Evolutionary conservation across 2,329 filamentous ascomycete species (phyloP).

Genomic region (Xylaria sp.): DNA sequence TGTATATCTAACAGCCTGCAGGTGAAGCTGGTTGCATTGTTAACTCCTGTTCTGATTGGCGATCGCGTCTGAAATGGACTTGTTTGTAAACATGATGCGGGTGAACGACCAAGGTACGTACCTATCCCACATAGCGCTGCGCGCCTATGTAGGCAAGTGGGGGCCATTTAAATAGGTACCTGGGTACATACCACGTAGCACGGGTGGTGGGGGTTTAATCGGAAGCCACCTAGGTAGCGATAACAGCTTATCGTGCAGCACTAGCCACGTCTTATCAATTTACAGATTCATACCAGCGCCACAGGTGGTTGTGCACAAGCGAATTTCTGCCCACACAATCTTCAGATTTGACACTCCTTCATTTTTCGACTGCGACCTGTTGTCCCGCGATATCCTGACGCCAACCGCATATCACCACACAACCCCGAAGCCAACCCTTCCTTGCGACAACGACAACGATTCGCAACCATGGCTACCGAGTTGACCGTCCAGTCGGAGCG

Average conservation of each 20-base stretch:
- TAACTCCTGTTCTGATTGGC: conserved; percentile 17
- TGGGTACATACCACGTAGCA: not conserved
- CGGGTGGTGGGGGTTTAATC: not conserved
- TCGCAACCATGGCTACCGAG: conserved; percentile 91
- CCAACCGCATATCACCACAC: conserved; percentile 44
- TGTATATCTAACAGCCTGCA: conserved; percentile 6
- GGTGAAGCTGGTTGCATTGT: conserved; percentile 15
- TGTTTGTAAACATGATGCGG: conserved; percentile 41
- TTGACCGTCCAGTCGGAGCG: conserved; percentile 96
- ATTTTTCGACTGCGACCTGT: conserved; percentile 39
- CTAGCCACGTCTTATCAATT: conserved; percentile 25
- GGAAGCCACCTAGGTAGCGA: too few species aligned
- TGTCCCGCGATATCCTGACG: conserved; percentile 40
- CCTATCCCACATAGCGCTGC: not conserved
- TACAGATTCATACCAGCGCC: conserved; percentile 16
- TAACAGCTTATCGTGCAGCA: not conserved
- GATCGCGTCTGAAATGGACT: conserved; percentile 35
- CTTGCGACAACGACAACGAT: conserved; percentile 57
- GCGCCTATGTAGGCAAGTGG: not conserved
- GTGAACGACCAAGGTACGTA: conserved; percentile 26
- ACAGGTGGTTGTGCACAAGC: conserved; percentile 41
- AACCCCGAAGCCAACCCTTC: conserved; percentile 47
- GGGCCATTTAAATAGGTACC: not conserved
- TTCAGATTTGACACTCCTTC: conserved; percentile 40
- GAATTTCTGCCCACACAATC: conserved; percentile 44